These are phyloP conservation scores for Hortaea sp. DNA, from an alignment of 2,329 filamentous ascomycete genomes.

Conservation along the genomic window DNA sequence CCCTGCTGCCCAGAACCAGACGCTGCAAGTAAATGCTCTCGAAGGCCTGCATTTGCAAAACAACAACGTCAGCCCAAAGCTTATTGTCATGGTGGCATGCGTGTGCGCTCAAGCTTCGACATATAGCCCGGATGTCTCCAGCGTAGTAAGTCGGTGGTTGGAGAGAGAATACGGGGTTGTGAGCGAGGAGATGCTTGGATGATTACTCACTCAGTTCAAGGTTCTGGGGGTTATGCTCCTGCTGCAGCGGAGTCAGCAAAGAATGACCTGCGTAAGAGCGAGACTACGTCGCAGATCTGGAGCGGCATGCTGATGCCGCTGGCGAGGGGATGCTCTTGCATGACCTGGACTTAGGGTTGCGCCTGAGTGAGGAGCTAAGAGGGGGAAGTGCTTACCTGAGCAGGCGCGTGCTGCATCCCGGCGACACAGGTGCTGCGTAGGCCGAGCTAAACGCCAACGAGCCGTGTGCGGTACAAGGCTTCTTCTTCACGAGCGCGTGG, in stretches of 20 bases:
- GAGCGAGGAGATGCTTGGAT: not conserved
- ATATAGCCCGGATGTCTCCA: not conserved
- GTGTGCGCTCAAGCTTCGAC: not conserved
- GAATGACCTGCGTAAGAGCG: not conserved
- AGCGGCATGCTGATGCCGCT: too few species aligned
- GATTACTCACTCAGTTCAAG: slow-evolving; percentile 33
- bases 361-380: slow-evolving; percentile 7
- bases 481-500: too few species aligned
- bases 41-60: slow-evolving; percentile 40
- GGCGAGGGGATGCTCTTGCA: not conserved
- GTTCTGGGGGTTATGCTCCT: not conserved
- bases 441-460: not conserved
- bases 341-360: too few species aligned
- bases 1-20: slow-evolving; percentile 3
- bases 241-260: not conserved
- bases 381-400: slow-evolving; percentile 45
- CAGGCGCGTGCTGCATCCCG: slow-evolving; percentile 31
- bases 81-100: slow-evolving; percentile 2
- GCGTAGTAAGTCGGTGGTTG: not conserved
- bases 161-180: too few species aligned
- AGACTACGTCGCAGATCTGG: too few species aligned
- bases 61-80: slow-evolving; percentile 1
- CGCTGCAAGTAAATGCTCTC: slow-evolving; percentile 52
- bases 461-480: too few species aligned
- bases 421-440: not conserved